Base-by-base conservation (phyloP, 352 stramenopile species). In the Pythium myriotylum region DNA sequence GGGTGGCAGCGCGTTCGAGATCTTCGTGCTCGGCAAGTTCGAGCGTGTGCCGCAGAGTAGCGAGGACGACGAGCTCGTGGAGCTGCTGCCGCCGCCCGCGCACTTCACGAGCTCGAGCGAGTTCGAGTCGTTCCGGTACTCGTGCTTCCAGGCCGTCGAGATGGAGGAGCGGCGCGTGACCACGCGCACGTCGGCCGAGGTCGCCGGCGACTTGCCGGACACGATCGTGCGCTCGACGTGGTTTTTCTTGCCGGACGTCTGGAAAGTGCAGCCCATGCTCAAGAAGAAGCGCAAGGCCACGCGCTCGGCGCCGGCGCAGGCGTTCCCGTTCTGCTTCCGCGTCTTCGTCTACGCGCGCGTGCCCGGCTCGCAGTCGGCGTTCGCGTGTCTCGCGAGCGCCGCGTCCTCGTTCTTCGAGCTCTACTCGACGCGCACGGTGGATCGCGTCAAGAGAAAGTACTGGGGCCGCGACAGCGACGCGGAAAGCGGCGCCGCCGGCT, bases 211-310 rank as follows among this genome's bases (percentile, higher is more conserved):
- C 3, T 22, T 67, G 10, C 59, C 59, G 23, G 59, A 67, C 12
- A 33, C 45, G 7, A 61, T 66, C n/a, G 62, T 88, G 16, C 81
- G 74, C 41, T 90, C 78, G 57, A 95, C 80, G 47, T 95, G 86
- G 86, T 92, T 93, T 65, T 95, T 95, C 52, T 47, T 93, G 29
- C 86, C 86, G 2, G 86, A 95, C 51, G 86, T 95, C 48, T 95
- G 86, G 86, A 95, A 95, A 55, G 82, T 95, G 40, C 84, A 92
- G 67, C 84, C 86, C 35, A 91, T 91, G 79, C 72, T 95, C 42
- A 92, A 92, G 68, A 95, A 95, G 71, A 95, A 95, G 67, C 84
- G 86, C 73, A 95, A 95, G 62, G 84, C 86, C 17, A 95, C 86
- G 45, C 80, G 84, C 20, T 91, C 86, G 14, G 70, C 74, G 1